phyloP scores from a whole-genome alignment of 768 basidiomycete genomes.

The Lanmaoa pseudosensibilis region DNA sequence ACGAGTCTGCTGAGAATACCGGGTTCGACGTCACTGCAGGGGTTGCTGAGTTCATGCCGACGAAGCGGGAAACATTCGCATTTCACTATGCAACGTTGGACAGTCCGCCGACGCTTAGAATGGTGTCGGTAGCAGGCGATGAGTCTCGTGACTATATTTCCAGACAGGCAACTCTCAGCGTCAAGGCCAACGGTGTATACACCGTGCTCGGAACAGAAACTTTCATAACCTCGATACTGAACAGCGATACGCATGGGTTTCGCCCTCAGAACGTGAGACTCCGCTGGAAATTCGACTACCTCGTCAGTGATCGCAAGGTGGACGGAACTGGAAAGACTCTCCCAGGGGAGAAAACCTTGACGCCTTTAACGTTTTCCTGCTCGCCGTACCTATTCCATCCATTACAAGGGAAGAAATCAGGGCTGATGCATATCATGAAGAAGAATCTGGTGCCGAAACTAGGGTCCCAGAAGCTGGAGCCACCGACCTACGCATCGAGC shows the following conservation, averaged over 20 bases:
- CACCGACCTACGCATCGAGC: conserved; percentile 31
- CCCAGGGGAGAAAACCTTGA: conserved; percentile 71
- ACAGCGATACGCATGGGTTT: conserved; percentile 16
- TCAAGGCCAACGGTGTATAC: conserved; percentile 76
- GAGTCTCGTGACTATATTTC: conserved; percentile 74
- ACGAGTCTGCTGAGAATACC: conserved; percentile 24
- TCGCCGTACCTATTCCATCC: conserved; percentile 62
- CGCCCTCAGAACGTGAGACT: conserved; percentile 41
- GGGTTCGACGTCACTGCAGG: conserved; percentile 40
- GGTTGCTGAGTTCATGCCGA: conserved; percentile 66
- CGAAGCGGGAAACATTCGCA: conserved; percentile 52
- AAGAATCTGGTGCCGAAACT: conserved; percentile 71
- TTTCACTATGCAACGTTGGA: conserved; percentile 77
- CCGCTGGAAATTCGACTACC: conserved; percentile 78
- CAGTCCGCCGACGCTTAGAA: conserved; percentile 64
- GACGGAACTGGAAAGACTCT: conserved; percentile 44
- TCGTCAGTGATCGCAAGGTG: conserved; percentile 59
- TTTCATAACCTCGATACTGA: conserved; percentile 18
- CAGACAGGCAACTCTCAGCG: conserved; percentile 66
- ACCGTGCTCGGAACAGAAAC: conserved; percentile 67
- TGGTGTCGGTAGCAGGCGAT: conserved; percentile 65
- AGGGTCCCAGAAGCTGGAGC: conserved; percentile 58
- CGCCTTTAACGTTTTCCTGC: conserved; percentile 74
- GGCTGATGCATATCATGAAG: conserved; percentile 67
- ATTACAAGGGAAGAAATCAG: conserved; percentile 62